Evolutionary conservation across 805 yeast species (phyloP).

Genomic region (Nakazawaea wickerhamii): DNA sequence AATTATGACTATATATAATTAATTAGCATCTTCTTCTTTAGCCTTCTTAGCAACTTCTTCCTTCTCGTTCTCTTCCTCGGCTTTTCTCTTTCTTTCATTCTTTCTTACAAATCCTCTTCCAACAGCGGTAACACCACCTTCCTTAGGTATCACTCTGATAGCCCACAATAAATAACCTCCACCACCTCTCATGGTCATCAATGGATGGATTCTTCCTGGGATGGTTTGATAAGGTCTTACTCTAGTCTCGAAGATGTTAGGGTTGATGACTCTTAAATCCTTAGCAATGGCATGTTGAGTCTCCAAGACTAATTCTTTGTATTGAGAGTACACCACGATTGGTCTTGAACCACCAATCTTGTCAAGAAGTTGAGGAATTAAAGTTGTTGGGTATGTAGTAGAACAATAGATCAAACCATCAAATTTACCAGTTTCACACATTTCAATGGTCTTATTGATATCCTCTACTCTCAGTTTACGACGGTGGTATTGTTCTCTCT

Average conservation of each 20-base stretch:
- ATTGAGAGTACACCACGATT: slow-evolving; percentile 74
- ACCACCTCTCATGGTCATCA: slow-evolving; percentile 88
- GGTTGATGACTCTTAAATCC: slow-evolving; percentile 73
- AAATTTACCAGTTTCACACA: slow-evolving; percentile 48
- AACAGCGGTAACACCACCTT: slow-evolving; percentile 53
- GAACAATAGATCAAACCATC: slow-evolving; percentile 75
- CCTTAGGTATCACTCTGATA: slow-evolving; percentile 69
- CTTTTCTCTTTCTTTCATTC: slow-evolving; percentile 23
- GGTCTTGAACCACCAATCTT: slow-evolving; percentile 83
- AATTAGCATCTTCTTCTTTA: neutral
- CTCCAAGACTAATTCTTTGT: slow-evolving; percentile 72
- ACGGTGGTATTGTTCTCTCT: slow-evolving; percentile 62
- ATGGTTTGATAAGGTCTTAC: slow-evolving; percentile 88
- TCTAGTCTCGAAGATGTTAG: slow-evolving; percentile 74
- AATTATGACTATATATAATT: no score
- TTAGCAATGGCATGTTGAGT: slow-evolving; percentile 61
- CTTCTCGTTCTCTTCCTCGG: slow-evolving; percentile 13
- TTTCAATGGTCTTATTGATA: slow-evolving; percentile 42
- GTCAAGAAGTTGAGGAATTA: slow-evolving; percentile 58
- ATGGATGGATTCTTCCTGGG: slow-evolving; percentile 90
- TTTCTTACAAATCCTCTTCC: slow-evolving; percentile 56
- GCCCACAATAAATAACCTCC: slow-evolving; percentile 88
- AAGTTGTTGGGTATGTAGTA: slow-evolving; percentile 61
- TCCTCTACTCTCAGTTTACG: slow-evolving; percentile 53
- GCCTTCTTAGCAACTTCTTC: slow-evolving; percentile 11